Base-by-base conservation (phyloP, 2,329 filamentous ascomycete genomes). In the Aureobasidium leucospermi region DNA sequence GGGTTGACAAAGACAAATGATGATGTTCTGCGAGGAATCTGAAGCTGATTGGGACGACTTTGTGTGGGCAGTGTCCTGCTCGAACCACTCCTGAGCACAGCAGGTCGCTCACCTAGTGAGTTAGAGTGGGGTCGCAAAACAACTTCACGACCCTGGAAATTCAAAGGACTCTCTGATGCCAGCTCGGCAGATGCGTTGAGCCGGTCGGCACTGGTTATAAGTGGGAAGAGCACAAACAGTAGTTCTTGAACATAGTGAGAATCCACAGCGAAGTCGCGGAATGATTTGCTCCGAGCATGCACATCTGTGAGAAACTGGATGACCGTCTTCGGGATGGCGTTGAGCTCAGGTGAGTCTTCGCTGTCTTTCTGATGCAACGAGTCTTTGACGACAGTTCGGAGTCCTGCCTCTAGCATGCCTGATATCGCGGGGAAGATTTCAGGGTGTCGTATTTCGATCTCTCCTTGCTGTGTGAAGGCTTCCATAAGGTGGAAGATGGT, bases 1-100 rank as follows among this genome's bases (percentile, higher is more conserved):
- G 89, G 82, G 6, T 89, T 91, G 23, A 99, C 79, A 1, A 99
- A 81, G 32, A 97, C 86, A 70, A 97, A 99, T 0, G 93, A 96
- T 0, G 93, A 96, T 1, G 89, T 87, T 66, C 92, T 85, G 36
- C 87, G 85, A 29, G 95, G 78, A 19, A 85, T 83, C 6, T 85
- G 83, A 0, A 86, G 84, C 62, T 80, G 72, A 46, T 68, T 68
- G 11, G 55, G 31, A 6, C 46, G 60, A 29, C 36, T 19, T 28
- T 57, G 53, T 32, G 47, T 59, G 2, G 62, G 64, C 11, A 66
- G 48, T 4, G 66, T 69, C 3, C 67, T 66, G 53, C 76, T 64
- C 78, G 78, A 42, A 83, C 79, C 5, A 3, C 89, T 92, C 63
- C 88, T 84, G 19, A 96, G 83, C 36, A 93, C 87, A 0, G 88